Conservation (phyloP, 2,329 filamentous ascomycete species). For the Aureobasidium melanogenum region DNA sequence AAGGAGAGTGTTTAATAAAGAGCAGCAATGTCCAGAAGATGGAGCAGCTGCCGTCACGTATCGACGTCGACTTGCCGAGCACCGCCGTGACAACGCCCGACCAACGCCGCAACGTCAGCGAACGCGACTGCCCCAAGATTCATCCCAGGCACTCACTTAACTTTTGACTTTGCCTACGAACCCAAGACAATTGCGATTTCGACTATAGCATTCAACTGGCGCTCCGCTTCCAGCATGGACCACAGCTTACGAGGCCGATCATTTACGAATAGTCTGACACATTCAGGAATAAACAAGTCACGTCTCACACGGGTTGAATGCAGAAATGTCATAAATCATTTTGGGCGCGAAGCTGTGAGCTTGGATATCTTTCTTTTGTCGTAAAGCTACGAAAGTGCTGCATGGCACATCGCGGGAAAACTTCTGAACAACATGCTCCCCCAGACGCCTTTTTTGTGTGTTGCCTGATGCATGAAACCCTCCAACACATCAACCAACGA, state of each 20-base stretch:
- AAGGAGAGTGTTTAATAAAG: conserved; percentile 1
- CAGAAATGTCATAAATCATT: conserved; percentile 4
- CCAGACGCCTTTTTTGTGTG: conserved; percentile 13
- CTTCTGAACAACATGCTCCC: conserved; percentile 11
- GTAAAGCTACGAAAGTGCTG: conserved; percentile 12
- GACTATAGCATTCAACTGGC: background rate
- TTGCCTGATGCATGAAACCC: conserved; percentile 12
- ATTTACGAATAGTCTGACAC: background rate
- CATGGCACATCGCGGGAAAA: conserved; percentile 8
- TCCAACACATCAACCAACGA: conserved; percentile 11
- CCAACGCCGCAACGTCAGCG: conserved; percentile 4
- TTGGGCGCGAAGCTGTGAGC: conserved; percentile 8
- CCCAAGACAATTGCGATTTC: background rate
- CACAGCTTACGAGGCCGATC: background rate
- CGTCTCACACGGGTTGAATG: background rate
- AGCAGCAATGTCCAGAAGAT: background rate
- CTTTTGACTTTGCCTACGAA: background rate
- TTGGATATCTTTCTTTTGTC: conserved; percentile 14
- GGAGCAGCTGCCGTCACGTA: background rate
- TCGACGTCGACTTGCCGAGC: background rate
- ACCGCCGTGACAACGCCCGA: conserved; percentile 4
- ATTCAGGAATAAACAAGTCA: background rate
- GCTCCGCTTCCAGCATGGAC: background rate
- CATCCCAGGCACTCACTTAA: background rate
- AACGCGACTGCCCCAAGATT: background rate